A percentile compares a stretch with the other conserved stretches of the same genome.
These are phyloP conservation scores for Hypholoma sublateritium DNA, from an alignment of 768 basidiomycete species.

Conservation along the genomic window DNA sequence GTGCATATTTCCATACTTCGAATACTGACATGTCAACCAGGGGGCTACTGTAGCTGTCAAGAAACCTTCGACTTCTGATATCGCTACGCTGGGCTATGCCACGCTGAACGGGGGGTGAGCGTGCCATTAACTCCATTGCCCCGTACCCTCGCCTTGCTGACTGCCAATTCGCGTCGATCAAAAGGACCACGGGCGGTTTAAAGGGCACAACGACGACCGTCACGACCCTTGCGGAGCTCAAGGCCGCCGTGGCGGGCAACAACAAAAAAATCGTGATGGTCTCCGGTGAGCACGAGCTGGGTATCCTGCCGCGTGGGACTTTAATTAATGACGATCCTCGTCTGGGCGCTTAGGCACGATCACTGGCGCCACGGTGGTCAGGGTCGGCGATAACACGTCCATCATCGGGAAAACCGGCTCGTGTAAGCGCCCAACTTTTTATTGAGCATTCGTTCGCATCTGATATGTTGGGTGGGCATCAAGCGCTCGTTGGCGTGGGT, in stretches of 20 bases:
- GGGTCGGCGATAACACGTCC: constrained; percentile 43
- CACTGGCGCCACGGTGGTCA: constrained; percentile 42
- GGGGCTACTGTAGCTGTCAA: constrained; percentile 21
- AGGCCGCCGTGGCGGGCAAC: constrained; percentile 38
- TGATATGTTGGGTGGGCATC: background rate
- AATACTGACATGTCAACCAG: background rate
- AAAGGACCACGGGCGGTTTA: constrained; percentile 43
- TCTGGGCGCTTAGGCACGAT: constrained; percentile 32
- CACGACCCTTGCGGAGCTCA: constrained; percentile 39
- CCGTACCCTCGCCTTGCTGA: background rate
- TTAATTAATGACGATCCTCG: too few relatives aligned
- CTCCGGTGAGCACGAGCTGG: constrained; percentile 26
- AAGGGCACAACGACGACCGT: constrained; percentile 45
- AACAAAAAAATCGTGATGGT: constrained; percentile 45
- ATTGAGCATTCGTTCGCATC: background rate
- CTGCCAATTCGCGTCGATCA: background rate
- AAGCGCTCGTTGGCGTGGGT: constrained; percentile 45
- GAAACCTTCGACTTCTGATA: constrained; percentile 36
- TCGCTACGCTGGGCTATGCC: constrained; percentile 40
- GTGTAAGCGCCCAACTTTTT: constrained; percentile 23
- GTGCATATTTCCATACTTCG: too few relatives aligned
- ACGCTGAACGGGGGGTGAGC: constrained; percentile 40
- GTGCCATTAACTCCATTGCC: background rate
- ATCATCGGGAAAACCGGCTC: constrained; percentile 40
- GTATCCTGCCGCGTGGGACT: background rate